Evolutionary conservation across 148 eudicot species (phyloP).

Genomic region (Pouteria glomerata): DNA sequence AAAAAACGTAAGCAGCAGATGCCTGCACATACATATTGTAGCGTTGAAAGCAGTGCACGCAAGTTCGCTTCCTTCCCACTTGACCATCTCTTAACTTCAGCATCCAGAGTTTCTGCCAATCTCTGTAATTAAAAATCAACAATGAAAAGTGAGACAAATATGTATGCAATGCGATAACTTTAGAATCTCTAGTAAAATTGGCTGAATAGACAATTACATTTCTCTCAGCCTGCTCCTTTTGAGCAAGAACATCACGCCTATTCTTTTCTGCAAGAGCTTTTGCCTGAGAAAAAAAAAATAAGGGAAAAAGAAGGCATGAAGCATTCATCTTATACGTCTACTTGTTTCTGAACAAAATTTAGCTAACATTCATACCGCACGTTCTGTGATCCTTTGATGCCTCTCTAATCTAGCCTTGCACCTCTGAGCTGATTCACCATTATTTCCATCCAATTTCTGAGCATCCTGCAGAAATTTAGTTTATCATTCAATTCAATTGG

Average conservation of each 20-base stretch:
- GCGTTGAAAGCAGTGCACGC: slow-evolving; percentile 88
- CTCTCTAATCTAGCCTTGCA: slow-evolving; percentile 80
- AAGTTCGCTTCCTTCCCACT: slow-evolving; percentile 91
- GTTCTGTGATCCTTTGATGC: slow-evolving; percentile 75
- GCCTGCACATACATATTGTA: slow-evolving; percentile 74
- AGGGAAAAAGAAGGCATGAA: slow-evolving; percentile 5
- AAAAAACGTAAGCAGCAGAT: background rate
- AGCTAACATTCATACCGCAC: slow-evolving; percentile 54
- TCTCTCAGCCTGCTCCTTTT: slow-evolving; percentile 91
- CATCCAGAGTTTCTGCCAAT: slow-evolving; percentile 66
- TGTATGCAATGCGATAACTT: slow-evolving; percentile 1
- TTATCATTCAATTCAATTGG: slow-evolving; percentile 4
- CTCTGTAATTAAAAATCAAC: slow-evolving; percentile 51
- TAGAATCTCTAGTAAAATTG: background rate
- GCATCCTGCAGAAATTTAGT: slow-evolving; percentile 42
- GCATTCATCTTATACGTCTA: background rate
- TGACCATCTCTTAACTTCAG: slow-evolving; percentile 91
- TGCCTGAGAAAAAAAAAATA: slow-evolving; percentile 55
- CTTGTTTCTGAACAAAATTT: background rate
- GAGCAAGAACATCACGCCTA: slow-evolving; percentile 74
- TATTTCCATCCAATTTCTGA: slow-evolving; percentile 38
- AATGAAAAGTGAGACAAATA: slow-evolving; percentile 5
- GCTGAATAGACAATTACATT: slow-evolving; percentile 42
- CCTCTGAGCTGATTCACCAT: slow-evolving; percentile 68
- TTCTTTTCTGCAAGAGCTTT: slow-evolving; percentile 96